These are phyloP conservation scores for Peribolospora kevripleyi DNA, from an alignment of 768 basidiomycete species.

Conservation along the genomic window DNA sequence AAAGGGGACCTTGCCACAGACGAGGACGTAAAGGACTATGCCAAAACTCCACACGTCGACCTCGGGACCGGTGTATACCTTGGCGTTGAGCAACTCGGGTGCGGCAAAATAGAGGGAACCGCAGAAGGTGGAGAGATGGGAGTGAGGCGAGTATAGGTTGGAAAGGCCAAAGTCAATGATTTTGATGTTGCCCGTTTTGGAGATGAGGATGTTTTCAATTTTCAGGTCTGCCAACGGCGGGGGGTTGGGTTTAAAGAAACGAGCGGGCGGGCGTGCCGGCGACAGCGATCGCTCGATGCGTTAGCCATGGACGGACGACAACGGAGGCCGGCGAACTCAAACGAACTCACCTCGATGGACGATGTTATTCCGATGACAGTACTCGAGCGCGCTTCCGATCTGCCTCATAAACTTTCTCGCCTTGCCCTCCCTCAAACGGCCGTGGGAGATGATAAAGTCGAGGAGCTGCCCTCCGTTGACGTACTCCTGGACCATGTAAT, in stretches of 20 bases:
- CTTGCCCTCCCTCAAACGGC: constrained; percentile 75
- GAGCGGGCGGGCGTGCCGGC: background rate
- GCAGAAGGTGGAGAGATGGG: constrained; percentile 80
- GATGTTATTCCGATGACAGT: constrained; percentile 90
- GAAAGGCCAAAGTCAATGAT: constrained; percentile 98
- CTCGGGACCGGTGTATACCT: constrained; percentile 88
- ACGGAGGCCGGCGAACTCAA: background rate
- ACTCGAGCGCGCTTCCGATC: constrained; percentile 84
- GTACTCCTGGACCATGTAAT: constrained; percentile 99
- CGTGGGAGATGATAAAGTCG: constrained; percentile 98
- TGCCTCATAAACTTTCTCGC: constrained; percentile 94
- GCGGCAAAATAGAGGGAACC: constrained; percentile 97
- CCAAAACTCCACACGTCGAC: constrained; percentile 99
- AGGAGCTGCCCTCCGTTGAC: constrained; percentile 99
- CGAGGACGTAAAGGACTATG: constrained; percentile 87
- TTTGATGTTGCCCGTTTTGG: constrained; percentile 95
- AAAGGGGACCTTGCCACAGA: constrained; percentile 96
- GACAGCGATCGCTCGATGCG: background rate
- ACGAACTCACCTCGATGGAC: constrained; percentile 46
- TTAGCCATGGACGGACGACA: background rate
- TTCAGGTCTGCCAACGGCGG: constrained; percentile 38
- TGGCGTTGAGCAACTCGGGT: constrained; percentile 86
- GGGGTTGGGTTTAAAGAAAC: background rate
- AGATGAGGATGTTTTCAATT: constrained; percentile 98
- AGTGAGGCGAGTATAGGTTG: constrained; percentile 64